Evolutionary conservation across 1,139 yeast genomes (phyloP).

Genomic region (Scheffersomyces parashehatae): DNA sequence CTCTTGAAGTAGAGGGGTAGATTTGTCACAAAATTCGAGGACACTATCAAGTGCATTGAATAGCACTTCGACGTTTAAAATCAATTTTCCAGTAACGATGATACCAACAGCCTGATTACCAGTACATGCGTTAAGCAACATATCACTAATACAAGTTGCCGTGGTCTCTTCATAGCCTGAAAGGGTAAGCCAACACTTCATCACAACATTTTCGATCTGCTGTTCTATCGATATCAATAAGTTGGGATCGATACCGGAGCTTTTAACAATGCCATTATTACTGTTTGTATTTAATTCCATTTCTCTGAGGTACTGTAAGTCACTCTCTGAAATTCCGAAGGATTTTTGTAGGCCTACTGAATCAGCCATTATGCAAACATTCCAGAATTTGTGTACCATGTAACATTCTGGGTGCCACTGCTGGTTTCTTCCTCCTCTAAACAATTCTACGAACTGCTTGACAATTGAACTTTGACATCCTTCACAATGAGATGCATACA

Average conservation of each 20-base stretch:
- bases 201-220: conserved; percentile 65
- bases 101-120: conserved; percentile 75
- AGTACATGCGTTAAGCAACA: conserved; percentile 83
- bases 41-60: conserved; percentile 74
- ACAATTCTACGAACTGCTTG: conserved; percentile 91
- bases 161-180: conserved; percentile 92
- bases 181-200: conserved; percentile 83
- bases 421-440: conserved; percentile 89
- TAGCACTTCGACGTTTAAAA: conserved; percentile 71
- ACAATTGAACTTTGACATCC: conserved; percentile 91
- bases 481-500: conserved; percentile 86
- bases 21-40: conserved; percentile 29
- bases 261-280: conserved; percentile 1
- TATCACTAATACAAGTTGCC: conserved; percentile 87
- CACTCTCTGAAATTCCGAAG: conserved; percentile 14
- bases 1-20: conserved; percentile 12
- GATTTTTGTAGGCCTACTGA: conserved; percentile 55
- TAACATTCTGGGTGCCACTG: conserved; percentile 99
- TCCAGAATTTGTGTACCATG: conserved; percentile 97
- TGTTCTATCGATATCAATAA: conserved; percentile 61
- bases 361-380: conserved; percentile 72
- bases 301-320: conserved; percentile 10
- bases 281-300: conserved; percentile 9
- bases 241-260: conserved; percentile 41
- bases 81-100: conserved; percentile 69